Percentiles rank a stretch among this genome's conserved stretches.
phyloP scores from a whole-genome alignment of 176 grass and related monocot species.

The Secale cereale region DNA sequence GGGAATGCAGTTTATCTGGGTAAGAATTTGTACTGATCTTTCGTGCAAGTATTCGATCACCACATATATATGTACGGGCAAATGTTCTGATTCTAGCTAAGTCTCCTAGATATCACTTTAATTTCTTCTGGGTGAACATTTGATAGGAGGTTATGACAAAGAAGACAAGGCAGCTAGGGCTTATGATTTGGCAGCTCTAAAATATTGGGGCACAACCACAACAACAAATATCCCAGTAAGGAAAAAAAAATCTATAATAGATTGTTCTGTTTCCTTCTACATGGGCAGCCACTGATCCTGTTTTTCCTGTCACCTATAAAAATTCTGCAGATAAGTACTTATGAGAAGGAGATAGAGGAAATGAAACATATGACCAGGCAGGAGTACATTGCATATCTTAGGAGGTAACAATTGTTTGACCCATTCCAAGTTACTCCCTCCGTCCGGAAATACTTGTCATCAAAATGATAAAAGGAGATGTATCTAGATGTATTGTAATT shows the following conservation, averaged over 20 bases:
- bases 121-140: not conserved
- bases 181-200: constrained; percentile 79
- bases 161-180: constrained; percentile 73
- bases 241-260: not conserved
- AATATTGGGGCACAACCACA: constrained; percentile 75
- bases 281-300: not conserved
- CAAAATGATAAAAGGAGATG: too few species aligned
- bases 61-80: not conserved
- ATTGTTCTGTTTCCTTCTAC: constrained; percentile 1
- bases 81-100: not conserved
- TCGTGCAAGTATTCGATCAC: not conserved
- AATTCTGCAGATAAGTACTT: constrained; percentile 46
- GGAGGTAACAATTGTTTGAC: constrained; percentile 33
- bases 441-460: too few species aligned
- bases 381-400: constrained; percentile 58
- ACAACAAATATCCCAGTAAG: constrained; percentile 69
- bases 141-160: constrained; percentile 62
- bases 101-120: not conserved
- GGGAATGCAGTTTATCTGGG: constrained; percentile 62
- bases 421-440: not conserved
- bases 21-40: not conserved
- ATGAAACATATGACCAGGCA: constrained; percentile 79
- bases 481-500: too few species aligned
- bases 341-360: constrained; percentile 60
- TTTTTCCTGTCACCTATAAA: not conserved